Base-by-base conservation (phyloP, 768 basidiomycete genomes). In the Cystobasidiopsis lactophilus region DNA sequence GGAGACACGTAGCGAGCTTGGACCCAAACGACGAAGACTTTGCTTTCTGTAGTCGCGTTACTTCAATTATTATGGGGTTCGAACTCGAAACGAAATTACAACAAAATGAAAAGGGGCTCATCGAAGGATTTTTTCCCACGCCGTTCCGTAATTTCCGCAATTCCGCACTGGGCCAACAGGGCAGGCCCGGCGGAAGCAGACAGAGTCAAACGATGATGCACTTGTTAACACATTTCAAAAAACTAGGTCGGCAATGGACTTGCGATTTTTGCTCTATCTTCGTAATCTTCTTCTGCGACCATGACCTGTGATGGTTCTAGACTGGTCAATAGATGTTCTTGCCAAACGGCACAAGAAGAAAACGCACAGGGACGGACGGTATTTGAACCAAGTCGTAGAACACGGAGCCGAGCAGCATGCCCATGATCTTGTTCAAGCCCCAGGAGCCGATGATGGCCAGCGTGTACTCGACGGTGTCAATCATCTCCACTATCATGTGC, bases 401-500 rank as follows among this genome's bases (percentile, higher is more conserved):
- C 3, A 57, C 56, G 3, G 57, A 58, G 30, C 60, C 60, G 31
- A 62, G 59, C 3, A 62, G 55, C 59, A 62, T 59, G 9, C 59
- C 61, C 44, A 62, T 64, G 35, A 62, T 27, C 52, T 53, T 59
- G 11, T 55, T 54, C 29, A 62, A 33, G 3, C 63, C 63, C 1
- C 63, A 56, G 39, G 58, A 59, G 3, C 63, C 63, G 4, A 64
- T 53, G 14, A 64, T 53, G 18, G 62, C 63, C 14, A 64, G 30
- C 9, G 63, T 64, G 5, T 61, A 61, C 30, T 60, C 58, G 45
- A 59, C 55, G 50, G 53, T 62, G 52, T 64, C 63, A 13, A 64
- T 62, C 57, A 64, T 59, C 31, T 64, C 63, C 26, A 64, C 52
- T 1, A 64, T 43, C 63, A 64, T 64, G 37, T 64, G 63, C 19